Base-by-base conservation (phyloP, 495 filamentous ascomycete species). In the Trichoderma erinaceum region DNA sequence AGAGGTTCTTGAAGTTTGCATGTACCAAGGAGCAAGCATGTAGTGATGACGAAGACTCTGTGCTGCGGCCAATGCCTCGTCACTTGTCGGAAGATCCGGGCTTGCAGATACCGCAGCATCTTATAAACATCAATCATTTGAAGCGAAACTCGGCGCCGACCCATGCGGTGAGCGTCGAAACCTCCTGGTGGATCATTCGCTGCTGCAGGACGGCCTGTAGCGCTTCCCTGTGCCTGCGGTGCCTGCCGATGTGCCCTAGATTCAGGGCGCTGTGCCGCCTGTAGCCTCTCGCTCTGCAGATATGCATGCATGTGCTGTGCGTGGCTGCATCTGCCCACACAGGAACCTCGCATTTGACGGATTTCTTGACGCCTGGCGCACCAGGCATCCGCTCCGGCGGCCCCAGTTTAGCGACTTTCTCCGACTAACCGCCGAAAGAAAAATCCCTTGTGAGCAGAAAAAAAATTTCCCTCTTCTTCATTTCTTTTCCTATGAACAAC, bases 381-480 rank as follows among this genome's bases (percentile, higher is more conserved):
- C 56, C 56, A 61, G 56, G 56, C 56, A 61, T 32, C 56, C 56
- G 16, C 56, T 15, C 12, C 25, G 10, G 56, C n/a, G n/a, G 27
- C 12, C n/a, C 56, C 48, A 8, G 56, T 27, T 56, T 61, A 10
- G 56, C 56, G 56, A 16, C 16, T 61, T 61, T 61, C 27, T 61
- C 56, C 56, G 56, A 32, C 23, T 23, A 32, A 61, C 56, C 56
- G 27, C 56, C 56, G 56, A 32, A 58, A 5, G 27, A 61, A 58
- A 61, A 61, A 61, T 35, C 27, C 56, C 56, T 16, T 61, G 8
- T 21, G 16, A 15, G 56, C 48, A 23, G 50, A 23, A 35, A 21
- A 29, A 61, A 61, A 61, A 61, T 61, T 61, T 61, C 56, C 56
- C 56, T 61, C 56, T 61, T 32, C 7, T 27, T 58, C 2, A 6